A percentile compares a stretch with the other conserved stretches of the same genome.
phyloP scores from a whole-genome alignment of 2,329 filamentous ascomycete species.

The Fusarium nelsonii region DNA sequence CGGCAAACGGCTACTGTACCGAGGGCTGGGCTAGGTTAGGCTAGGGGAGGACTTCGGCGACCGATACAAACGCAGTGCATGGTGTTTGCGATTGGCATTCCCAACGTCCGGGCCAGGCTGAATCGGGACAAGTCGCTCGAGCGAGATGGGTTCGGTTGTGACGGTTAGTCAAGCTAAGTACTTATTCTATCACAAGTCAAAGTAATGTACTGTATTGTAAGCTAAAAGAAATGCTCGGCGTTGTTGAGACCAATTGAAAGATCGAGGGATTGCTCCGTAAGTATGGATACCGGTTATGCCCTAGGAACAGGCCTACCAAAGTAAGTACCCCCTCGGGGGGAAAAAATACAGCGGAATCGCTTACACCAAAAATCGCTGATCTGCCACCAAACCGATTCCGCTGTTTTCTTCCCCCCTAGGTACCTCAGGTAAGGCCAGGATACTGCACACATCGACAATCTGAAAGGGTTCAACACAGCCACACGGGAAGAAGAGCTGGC shows the following conservation, averaged over 20 bases:
- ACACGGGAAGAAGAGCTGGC: constrained; percentile 29
- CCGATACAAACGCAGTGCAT: constrained; percentile 37
- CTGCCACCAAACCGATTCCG: too few species aligned
- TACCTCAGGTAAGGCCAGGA: too few species aligned
- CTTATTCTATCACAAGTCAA: constrained; percentile 24
- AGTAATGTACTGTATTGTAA: constrained; percentile 1
- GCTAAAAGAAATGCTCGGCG: constrained; percentile 15
- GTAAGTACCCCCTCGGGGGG: too few species aligned
- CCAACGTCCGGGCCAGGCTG: constrained; percentile 37
- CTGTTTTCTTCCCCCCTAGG: too few species aligned
- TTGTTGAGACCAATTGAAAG: constrained; percentile 20
- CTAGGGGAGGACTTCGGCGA: constrained; percentile 37
- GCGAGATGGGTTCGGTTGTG: constrained; percentile 47
- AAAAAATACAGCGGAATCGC: too few species aligned
- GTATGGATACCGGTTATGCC: constrained; percentile 3
- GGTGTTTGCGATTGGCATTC: constrained; percentile 39
- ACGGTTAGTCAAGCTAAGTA: constrained; percentile 12
- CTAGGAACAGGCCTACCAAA: neutral
- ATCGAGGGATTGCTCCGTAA: constrained; percentile 21
- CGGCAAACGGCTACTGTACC: constrained; percentile 21
- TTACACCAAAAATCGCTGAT: too few species aligned
- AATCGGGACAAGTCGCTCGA: constrained; percentile 39
- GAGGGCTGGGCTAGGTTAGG: constrained; percentile 10
- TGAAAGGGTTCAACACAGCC: constrained; percentile 37
- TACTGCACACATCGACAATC: constrained; percentile 12